Conservation (phyloP, 1,139 yeast species). For the Yamadazyma diospyri region DNA sequence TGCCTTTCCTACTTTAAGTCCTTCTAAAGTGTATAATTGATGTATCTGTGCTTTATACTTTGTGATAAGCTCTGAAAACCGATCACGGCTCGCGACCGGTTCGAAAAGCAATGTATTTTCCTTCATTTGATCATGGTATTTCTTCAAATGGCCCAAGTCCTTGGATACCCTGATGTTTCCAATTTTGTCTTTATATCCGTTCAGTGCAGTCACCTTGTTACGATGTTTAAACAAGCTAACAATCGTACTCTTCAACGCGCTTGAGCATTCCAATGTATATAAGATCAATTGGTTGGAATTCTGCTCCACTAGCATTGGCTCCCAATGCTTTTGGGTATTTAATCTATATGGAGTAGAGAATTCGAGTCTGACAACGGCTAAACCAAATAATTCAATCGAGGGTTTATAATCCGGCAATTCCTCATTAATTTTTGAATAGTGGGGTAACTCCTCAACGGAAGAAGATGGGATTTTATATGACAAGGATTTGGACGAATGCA, state of each 20-base stretch:
- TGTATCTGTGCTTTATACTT: constrained; percentile 23
- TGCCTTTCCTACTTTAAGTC: constrained; percentile 37
- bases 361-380: constrained; percentile 34
- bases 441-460: constrained; percentile 1
- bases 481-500: neutral
- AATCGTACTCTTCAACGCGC: constrained; percentile 23
- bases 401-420: constrained; percentile 31
- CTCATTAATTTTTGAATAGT: constrained; percentile 23
- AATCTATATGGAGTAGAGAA: constrained; percentile 36
- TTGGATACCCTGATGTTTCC: constrained; percentile 12
- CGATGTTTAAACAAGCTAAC: constrained; percentile 23
- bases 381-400: constrained; percentile 31
- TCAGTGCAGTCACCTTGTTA: constrained; percentile 9
- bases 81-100: constrained; percentile 22
- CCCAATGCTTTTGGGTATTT: constrained; percentile 37
- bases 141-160: constrained; percentile 15
- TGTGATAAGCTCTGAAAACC: constrained; percentile 16
- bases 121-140: constrained; percentile 20
- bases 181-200: constrained; percentile 11
- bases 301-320: constrained; percentile 48
- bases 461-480: neutral
- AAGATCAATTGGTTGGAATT: constrained; percentile 56
- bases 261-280: constrained; percentile 29
- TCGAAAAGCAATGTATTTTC: constrained; percentile 38
- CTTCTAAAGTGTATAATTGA: constrained; percentile 29